These are phyloP conservation scores for Sporothrix luriei DNA, from an alignment of 2,329 filamentous ascomycete genomes.

Conservation along the genomic window DNA sequence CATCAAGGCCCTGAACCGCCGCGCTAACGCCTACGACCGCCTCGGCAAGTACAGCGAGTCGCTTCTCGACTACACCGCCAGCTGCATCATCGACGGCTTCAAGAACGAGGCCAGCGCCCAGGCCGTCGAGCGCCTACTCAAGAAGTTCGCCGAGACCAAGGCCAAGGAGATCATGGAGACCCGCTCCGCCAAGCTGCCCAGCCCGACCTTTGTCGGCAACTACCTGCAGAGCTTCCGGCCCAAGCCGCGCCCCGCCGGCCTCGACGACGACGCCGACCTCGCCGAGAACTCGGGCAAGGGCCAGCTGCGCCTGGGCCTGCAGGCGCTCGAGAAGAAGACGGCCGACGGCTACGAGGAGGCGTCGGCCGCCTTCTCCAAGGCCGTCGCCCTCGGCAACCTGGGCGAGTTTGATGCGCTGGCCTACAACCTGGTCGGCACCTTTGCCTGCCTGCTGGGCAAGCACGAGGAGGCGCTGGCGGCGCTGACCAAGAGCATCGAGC, in stretches of 20 bases:
- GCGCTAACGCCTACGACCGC: slow-evolving; percentile 95
- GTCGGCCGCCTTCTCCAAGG: slow-evolving; percentile 80
- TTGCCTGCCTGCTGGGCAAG: slow-evolving; percentile 88
- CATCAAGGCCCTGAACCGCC: slow-evolving; percentile 94
- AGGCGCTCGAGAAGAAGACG: slow-evolving; percentile 81
- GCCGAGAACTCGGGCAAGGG: slow-evolving; percentile 78
- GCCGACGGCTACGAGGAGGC: slow-evolving; percentile 91
- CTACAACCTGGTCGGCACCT: slow-evolving; percentile 95
- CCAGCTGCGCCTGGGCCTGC: slow-evolving; percentile 80
- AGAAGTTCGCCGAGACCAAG: slow-evolving; percentile 95
- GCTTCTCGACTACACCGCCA: slow-evolving; percentile 94
- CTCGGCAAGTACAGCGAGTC: slow-evolving; percentile 89
- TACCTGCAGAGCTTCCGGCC: slow-evolving; percentile 97
- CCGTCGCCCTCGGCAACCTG: slow-evolving; percentile 77
- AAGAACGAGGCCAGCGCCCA: slow-evolving; percentile 86
- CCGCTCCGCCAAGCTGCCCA: slow-evolving; percentile 84
- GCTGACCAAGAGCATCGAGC: slow-evolving; percentile 88
- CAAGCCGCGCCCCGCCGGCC: slow-evolving; percentile 74
- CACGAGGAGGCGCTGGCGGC: slow-evolving; percentile 80
- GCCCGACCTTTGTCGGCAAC: slow-evolving; percentile 95
- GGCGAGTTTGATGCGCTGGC: slow-evolving; percentile 85
- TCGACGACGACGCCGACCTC: slow-evolving; percentile 81
- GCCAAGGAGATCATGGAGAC: slow-evolving; percentile 86
- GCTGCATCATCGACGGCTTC: slow-evolving; percentile 98
- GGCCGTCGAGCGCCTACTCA: slow-evolving; percentile 87